Evolutionary conservation across 305 asterid genomes (phyloP), one percentile per base, ranked within the genome.

Genomic region (Rubia tinctorum): DNA sequence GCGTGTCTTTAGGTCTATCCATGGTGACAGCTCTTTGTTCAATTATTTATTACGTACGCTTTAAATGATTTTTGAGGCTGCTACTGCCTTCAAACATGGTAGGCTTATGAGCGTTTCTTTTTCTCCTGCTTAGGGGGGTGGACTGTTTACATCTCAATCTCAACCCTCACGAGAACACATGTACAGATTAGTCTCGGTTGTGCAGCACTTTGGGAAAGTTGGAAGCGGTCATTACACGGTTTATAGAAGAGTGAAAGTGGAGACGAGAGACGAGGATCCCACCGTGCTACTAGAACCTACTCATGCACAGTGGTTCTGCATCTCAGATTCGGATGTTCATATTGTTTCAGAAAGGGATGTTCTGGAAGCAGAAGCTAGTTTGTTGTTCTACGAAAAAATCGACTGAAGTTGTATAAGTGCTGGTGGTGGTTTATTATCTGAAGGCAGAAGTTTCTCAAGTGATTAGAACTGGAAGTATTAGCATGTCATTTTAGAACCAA

Each of bases 151-250:
- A 5, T 61, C 68, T 15, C 13, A 77, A 53, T 56, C 68, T 15
- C 13, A 77, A 45, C 77, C 74, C 25, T n/a, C 68, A 25, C 71
- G 68, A 30, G 80, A 17, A 65, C 86, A 84, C 53, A 77, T 51
- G 30, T 93, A 93, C 78, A 86, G 86, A 18, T 86, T 91, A 13
- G 89, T 87, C 66, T 90, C 99, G 8, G 96, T 89, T 9, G 96
- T 94, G 59, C 89, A 86, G 86, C 99, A 94, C 83, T 89, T 80
- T 47, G 99, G 99, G 58, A 79, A 69, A 47, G 88, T 86, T 34
- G 91, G 90, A 79, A 80, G 88, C 8, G 99, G 99, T 58, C 99
- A 94, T 81, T 94, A 94, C 88, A 89, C 82, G 6, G 93, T 94
- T 70, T 90, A 86, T 84, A 86, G 96, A 75, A 90, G 84, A 83